Evolutionary conservation across 2,329 filamentous ascomycete species (phyloP), one percentile per base, ranked within the genome.

Genomic region (Fusarium drepaniforme): DNA sequence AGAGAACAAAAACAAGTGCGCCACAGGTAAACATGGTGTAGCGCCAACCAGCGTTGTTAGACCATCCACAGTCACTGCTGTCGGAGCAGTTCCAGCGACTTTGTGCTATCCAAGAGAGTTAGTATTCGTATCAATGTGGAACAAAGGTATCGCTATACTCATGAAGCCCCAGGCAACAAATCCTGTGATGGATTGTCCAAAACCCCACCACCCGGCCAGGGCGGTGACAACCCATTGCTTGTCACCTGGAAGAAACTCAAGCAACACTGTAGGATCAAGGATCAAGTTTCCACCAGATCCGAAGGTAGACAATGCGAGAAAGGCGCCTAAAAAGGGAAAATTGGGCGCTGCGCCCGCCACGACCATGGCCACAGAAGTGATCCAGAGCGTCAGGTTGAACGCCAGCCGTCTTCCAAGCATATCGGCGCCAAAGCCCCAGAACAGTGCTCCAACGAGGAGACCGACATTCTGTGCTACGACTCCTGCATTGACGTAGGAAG

Each of bases 21-120:
- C 71, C 71, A 1, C 71, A 58, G 4, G 71, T 73, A n/a, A 73
- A 71, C 71, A 73, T 73, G n/a, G 70, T 40, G 6, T 73, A 73
- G 13, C 71, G 53, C 71, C 70, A 73, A 0, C 57, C 61, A 28
- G 62, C 66, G 7, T 73, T 73, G 9, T 49, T 51, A 2, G 30
- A 9, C 11, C 51, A 21, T 0, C 56, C 59, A 6, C 71, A 73
- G 2, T 56, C 42, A 12, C 63, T 44, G 0, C 33, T 33, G 16
- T 58, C 70, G 5, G 35, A 23, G 0, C 70, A 56, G 7, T 66
- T 57, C 71, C 70, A 71, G 1, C 66, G 67, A 1, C 51, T 53
- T 6, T 5, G 59, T 25, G 51, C 51, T 56, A 21, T 33, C 18
- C 1, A 3, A 28, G 2, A 4, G 23, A 35, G 16, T 30, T n/a